Evolutionary conservation across 179 eudicot species (phyloP), one percentile per base, ranked within the genome.

Genomic region (Silene vulgaris): DNA sequence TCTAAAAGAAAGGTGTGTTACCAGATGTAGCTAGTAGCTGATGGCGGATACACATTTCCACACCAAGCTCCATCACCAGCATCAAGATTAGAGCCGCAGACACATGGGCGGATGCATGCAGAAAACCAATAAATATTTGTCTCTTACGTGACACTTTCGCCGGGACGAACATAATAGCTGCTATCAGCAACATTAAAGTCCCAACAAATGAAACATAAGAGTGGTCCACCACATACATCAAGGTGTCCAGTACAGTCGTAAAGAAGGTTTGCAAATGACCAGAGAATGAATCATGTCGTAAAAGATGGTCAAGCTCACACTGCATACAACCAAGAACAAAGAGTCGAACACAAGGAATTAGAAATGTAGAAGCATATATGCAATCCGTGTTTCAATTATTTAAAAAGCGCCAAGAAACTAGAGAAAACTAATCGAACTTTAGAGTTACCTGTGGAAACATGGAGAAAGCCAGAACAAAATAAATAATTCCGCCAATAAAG

Each of bases 261-360:
- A 96, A 87, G 88, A 96, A 96, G 85, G 90, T 96, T 80, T 76
- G 79, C 75, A 96, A 75, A 69, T 93, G 97, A 75, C 98, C 98
- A 74, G 91, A 84, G 81, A 89, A 89, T 26, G 92, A 82, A 77
- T 93, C 92, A 29, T 88, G 89, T 74, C 88, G 87, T 73, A 96
- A 84, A 72, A 96, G 88, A 78, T 96, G 99, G 79, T 85, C 93
- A 56, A 96, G 94, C 82, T 96, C 83, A 79, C 99, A 96, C 99
- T 96, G 80, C 78, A 73, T n/a, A 65, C 70, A 73, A 62, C 75
- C 70, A 56, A 79, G 67, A 80, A 60, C 17, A 61, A 76, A 56
- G 35, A 16, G 63, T 37, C 19, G 32, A 75, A 79, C 76, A 75
- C 48, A 1, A 48, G 63, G 26, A 54, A 7, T 6, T 29, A 14